phyloP scores from a whole-genome alignment of 1,139 yeast species.

The Taphrina confusa region DNA sequence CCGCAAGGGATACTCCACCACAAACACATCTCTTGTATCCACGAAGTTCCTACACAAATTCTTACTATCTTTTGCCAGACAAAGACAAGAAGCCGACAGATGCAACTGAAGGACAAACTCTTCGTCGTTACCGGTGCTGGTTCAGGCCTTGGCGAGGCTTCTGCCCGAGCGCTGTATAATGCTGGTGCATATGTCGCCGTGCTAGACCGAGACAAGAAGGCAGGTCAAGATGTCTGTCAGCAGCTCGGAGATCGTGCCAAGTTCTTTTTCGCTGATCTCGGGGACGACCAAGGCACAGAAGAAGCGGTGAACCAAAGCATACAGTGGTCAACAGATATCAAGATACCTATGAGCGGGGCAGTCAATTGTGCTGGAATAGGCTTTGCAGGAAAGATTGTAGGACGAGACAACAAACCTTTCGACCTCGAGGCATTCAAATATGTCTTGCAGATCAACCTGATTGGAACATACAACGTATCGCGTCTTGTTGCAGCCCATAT shows the following conservation, averaged over 20 bases:
- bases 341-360: slow-evolving; percentile 36
- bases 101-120: slow-evolving; percentile 28
- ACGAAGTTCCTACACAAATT: no score
- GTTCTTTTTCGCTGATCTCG: slow-evolving; percentile 38
- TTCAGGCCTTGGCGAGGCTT: slow-evolving; percentile 40
- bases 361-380: slow-evolving; percentile 40
- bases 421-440: slow-evolving; percentile 37
- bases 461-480: slow-evolving; percentile 37
- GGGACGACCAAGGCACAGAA: slow-evolving; percentile 33
- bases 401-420: slow-evolving; percentile 35
- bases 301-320: slow-evolving; percentile 35
- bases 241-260: slow-evolving; percentile 9
- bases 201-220: slow-evolving; percentile 37
- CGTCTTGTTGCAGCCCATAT: slow-evolving; percentile 38
- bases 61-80: no score
- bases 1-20: no score
- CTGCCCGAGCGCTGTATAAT: slow-evolving; percentile 33
- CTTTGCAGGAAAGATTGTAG: slow-evolving; percentile 36
- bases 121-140: slow-evolving; percentile 33
- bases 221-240: slow-evolving; percentile 25
- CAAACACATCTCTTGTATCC: no score
- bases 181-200: slow-evolving; percentile 39
- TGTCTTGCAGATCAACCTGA: slow-evolving; percentile 38
- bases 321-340: slow-evolving; percentile 33
- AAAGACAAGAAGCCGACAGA: background rate